Percentiles rank a stretch among this genome's conserved stretches.
Evolutionary conservation across 106 monocot species (phyloP).

Genomic region (Hemerocallis citrina): DNA sequence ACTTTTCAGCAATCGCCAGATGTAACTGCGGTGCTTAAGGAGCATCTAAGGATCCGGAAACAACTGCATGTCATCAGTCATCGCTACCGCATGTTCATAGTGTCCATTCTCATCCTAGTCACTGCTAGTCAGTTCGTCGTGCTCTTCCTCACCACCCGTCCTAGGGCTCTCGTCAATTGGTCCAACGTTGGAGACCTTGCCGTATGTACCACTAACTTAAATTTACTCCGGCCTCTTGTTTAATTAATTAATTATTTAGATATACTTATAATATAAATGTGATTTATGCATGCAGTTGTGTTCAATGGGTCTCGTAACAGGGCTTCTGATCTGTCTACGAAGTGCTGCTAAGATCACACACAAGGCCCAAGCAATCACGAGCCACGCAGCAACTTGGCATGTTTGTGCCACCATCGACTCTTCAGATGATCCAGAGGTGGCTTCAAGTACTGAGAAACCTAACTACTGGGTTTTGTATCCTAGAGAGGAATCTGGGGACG

Average conservation of each 20-base stretch:
- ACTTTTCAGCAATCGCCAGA: conserved; percentile 39
- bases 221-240: not conserved
- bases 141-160: conserved; percentile 54
- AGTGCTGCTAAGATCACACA: conserved; percentile 95
- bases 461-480: not conserved
- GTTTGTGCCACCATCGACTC: conserved; percentile 61
- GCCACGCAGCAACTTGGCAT: conserved; percentile 86
- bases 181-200: conserved; percentile 74
- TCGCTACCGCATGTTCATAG: conserved; percentile 58
- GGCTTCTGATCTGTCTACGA: conserved; percentile 67
- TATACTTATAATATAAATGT: not conserved
- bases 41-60: conserved; percentile 49
- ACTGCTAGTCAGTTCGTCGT: conserved; percentile 60
- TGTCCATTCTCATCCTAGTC: conserved; percentile 51
- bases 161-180: conserved; percentile 46
- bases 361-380: conserved; percentile 83
- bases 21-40: conserved; percentile 42
- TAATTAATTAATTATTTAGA: not conserved
- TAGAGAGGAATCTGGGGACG: conserved; percentile 14
- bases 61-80: conserved; percentile 77
- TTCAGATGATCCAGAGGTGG: conserved; percentile 28
- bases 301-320: conserved; percentile 55
- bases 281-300: conserved; percentile 37
- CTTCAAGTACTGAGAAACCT: not conserved
- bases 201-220: conserved; percentile 23